Base-by-base conservation (phyloP, 2,329 filamentous ascomycete genomes). In the Diaporthe helianthi region DNA sequence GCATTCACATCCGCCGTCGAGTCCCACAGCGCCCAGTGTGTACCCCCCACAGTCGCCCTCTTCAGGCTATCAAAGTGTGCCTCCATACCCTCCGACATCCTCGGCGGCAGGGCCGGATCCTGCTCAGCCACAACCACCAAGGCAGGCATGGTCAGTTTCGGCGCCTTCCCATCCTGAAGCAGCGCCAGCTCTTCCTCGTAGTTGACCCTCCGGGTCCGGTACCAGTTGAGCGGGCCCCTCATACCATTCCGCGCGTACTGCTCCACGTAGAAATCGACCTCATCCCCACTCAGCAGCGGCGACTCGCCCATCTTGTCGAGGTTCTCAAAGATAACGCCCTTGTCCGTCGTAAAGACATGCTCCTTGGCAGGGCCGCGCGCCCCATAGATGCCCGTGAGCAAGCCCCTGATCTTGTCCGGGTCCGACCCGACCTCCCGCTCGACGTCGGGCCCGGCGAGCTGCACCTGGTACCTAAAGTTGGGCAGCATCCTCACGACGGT, bases 11-110 rank as follows among this genome's bases (percentile, higher is more conserved):
- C 87, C 26, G 84, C 86, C 0, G 91, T 85, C 72, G 87, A 87
- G 83, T 97, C 88, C 83, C 89, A 90, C 77, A 97, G 80, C 54
- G 91, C 92, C 95, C 95, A 98, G 80, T 98, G 96, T 22, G 85
- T 83, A 0, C 91, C 86, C 44, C 90, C 67, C 9, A 97, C 90
- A 77, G 92, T 87, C 10, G 81, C 85, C 71, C 85, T 84, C 9
- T 87, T 91, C 75, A 97, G 79, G 55, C 88, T 85, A 2, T 87
- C 86, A 70, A 95, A 88, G 72, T 83, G 81, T 72, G 84, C 82
- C 24, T 89, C 89, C 93, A 97, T 97, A 0, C 87, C 87, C 29
- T 79, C 81, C 1, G 91, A 86, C 87, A 98, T 87, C 47, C 84
- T 82, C 0, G 92, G 89, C 68, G 90, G 91, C 73, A 98, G 82